Conservation (phyloP, 371 early-diverging fungal genomes). For the Mucor circinelloides region DNA sequence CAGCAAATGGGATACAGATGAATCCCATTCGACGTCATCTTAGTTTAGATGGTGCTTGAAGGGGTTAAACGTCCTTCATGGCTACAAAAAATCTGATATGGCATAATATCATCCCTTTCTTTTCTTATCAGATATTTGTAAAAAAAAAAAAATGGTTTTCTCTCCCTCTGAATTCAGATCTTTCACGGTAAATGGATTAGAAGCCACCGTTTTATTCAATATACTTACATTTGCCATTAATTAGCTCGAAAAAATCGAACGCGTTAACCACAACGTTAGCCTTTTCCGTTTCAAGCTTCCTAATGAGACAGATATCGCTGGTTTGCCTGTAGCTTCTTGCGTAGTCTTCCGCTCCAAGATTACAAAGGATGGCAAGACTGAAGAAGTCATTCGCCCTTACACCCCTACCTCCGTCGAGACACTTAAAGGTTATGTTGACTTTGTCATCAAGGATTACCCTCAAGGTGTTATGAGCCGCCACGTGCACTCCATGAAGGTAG, state of each 20-base stretch:
- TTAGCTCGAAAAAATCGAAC: constrained; percentile 26
- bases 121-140: neutral
- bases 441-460: constrained; percentile 83
- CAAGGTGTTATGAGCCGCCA: constrained; percentile 81
- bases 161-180: constrained; percentile 25
- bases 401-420: constrained; percentile 84
- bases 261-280: constrained; percentile 80
- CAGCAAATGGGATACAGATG: neutral
- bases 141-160: constrained; percentile 27
- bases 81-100: neutral
- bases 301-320: constrained; percentile 58
- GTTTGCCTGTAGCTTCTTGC: constrained; percentile 81
- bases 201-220: neutral
- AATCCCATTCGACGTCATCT: neutral
- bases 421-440: constrained; percentile 78
- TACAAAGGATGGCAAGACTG: constrained; percentile 53
- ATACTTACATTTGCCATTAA: neutral
- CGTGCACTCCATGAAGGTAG: constrained; percentile 77
- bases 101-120: neutral
- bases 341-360: constrained; percentile 65
- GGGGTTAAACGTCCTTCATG: neutral
- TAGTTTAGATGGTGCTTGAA: neutral
- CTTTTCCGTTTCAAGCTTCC: constrained; percentile 82
- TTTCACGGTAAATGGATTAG: constrained; percentile 8
- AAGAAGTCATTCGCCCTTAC: constrained; percentile 85